Base-by-base conservation (phyloP, 768 basidiomycete species). In the Tremella fuciformis region DNA sequence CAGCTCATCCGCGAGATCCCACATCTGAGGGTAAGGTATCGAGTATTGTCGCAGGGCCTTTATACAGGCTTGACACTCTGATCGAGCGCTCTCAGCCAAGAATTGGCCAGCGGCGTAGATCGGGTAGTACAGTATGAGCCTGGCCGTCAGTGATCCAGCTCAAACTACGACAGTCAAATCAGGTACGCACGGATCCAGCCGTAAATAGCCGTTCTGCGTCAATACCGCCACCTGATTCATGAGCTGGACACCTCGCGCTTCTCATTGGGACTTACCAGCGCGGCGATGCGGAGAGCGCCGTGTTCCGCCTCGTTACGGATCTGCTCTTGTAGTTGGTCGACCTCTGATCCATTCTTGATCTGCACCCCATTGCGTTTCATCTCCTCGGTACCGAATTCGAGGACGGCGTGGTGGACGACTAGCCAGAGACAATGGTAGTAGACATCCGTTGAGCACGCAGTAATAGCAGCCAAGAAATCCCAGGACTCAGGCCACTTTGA, bases 401-500 rank as follows among this genome's bases (percentile, higher is more conserved):
- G 86, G 62, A 94, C 77, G 1, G 91, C 90, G 62, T 82, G 85
- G 76, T 88, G 87, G 3, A 91, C 77, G 41, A 86, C 84, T 59
- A 92, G 85, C 90, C 89, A 94, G 84, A 93, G 87, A 66, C 88
- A 84, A 78, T 96, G 91, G 73, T 88, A 93, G 25, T 88, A 89
- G 44, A 55, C 61, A 50, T 76, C 75, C 15, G 58, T 63, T 0
- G 64, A 52, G 42, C 85, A 85, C 11, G 84, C 83, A 11, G 83
- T 83, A 21, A 86, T 83, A n/a, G 85, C 85, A 19, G 82, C 82
- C 46, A 92, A 85, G 67, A 94, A 97, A 68, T 96, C 90, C 91
- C 92, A 94, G 60, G 86, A 84, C 1, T 84, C 84, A 55, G 86
- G 85, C 74, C 90, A 88, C 73, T 88, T 87, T 54, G 83, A 84